Base-by-base conservation (phyloP, 2,329 filamentous ascomycete genomes). In the Cordyceps tenuipes region DNA sequence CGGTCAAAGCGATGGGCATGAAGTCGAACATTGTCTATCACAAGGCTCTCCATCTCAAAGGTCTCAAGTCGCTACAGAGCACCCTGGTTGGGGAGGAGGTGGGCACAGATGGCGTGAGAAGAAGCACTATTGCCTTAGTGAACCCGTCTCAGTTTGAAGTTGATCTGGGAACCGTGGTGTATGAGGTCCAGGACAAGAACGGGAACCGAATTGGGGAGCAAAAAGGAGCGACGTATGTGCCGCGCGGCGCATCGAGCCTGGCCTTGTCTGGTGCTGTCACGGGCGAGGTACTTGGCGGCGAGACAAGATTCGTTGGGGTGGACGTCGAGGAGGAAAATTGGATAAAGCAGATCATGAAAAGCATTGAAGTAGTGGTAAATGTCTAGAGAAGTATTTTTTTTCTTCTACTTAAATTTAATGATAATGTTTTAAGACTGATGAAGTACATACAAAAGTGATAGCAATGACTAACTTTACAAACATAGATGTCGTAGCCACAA, bases 141-240 rank as follows among this genome's bases (percentile, higher is more conserved):
- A 60, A 55, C 19, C 58, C 50, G 44, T 60, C 58, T 15, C 58
- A 60, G 15, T 59, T 59, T 46, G 57, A 59, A n/a, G 12, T 59
- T 23, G 57, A 59, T 23, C 48, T 59, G n/a, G 57, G 57, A 1
- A 59, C 48, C 8, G 57, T 52, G 19, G 19, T 51, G n/a, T 59
- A 51, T 39, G 57, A 59, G 39, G 57, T 59, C n/a, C 57, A 53
- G 15, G 48, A 53, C 17, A 52, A 52, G 17, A 23, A 59, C 9
- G 57, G 57, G 8, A 19, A 26, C 0, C 39, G 57, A 3, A 52
- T 59, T 23, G 57, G 47, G 34, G 57, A 52, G 47, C 57, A 44
- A 44, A 59, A 39, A 39, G 57, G 57, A 17, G 23, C 34, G 10
- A 59, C 57, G 1, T 21, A 59, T 53, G 47, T 59, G 9, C 29